Evolutionary conservation across 331 rosid species (phyloP).

Genomic region (Phaseolus coccineus): DNA sequence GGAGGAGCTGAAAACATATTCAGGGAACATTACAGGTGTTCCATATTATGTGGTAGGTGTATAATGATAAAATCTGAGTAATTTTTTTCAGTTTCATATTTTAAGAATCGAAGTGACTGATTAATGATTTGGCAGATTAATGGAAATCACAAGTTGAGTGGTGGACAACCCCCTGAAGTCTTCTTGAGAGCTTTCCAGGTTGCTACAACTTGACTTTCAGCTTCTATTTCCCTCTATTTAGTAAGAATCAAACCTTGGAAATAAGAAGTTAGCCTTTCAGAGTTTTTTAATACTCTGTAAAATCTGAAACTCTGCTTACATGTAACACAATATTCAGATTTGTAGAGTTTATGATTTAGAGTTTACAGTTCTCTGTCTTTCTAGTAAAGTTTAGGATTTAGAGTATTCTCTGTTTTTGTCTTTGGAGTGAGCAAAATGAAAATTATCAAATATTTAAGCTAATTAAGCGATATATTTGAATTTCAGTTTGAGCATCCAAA

Average conservation of each 20-base stretch:
- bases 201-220: constrained; percentile 52
- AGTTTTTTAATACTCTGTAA: not conserved
- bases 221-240: not conserved
- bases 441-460: too few relatives aligned
- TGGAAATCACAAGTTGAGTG: constrained; percentile 67
- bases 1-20: constrained; percentile 70
- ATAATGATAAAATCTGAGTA: constrained; percentile 8
- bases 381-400: too few relatives aligned
- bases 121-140: constrained; percentile 66
- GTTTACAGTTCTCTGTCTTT: too few relatives aligned
- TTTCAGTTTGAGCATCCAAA: too few relatives aligned
- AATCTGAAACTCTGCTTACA: constrained; percentile 4
- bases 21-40: constrained; percentile 66
- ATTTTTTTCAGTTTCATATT: constrained; percentile 1
- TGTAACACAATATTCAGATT: not conserved
- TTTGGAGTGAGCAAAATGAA: too few relatives aligned
- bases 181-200: constrained; percentile 75
- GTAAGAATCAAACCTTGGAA: constrained; percentile 7
- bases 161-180: constrained; percentile 80
- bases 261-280: constrained; percentile 11
- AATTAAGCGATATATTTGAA: too few relatives aligned
- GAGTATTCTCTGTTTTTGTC: too few relatives aligned
- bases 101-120: not conserved
- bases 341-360: too few relatives aligned
- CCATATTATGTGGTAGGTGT: constrained; percentile 78